Conservation (phyloP, 371 early-diverging fungal species). For the Umbelopsis sp. region DNA sequence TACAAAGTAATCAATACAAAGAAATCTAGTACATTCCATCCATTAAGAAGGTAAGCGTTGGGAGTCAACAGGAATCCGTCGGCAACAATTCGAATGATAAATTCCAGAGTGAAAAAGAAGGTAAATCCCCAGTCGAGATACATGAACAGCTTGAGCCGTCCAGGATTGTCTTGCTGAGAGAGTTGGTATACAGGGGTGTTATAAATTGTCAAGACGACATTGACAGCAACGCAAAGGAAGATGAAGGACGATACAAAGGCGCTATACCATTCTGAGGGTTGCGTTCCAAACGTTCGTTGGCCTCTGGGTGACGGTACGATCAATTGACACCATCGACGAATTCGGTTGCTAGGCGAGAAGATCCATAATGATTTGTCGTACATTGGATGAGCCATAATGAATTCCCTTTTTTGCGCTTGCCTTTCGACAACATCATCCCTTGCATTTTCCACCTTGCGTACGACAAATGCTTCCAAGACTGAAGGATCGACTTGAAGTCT, state of each 20-base stretch:
- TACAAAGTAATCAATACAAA: slow-evolving; percentile 64
- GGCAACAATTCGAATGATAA: slow-evolving; percentile 65
- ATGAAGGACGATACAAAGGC: slow-evolving; percentile 51
- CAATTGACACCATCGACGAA: slow-evolving; percentile 62
- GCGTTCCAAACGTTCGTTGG: slow-evolving; percentile 55
- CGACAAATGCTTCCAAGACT: slow-evolving; percentile 32
- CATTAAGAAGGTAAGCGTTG: slow-evolving; percentile 64
- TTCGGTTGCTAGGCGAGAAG: slow-evolving; percentile 51
- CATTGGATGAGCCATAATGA: slow-evolving; percentile 62
- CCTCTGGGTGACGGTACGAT: slow-evolving; percentile 60
- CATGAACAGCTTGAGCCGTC: slow-evolving; percentile 21
- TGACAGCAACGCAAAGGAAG: slow-evolving; percentile 49
- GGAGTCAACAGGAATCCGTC: slow-evolving; percentile 71
- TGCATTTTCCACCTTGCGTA: slow-evolving; percentile 34
- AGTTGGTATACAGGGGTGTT: slow-evolving; percentile 63
- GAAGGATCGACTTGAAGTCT: slow-evolving; percentile 33
- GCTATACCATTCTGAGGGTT: slow-evolving; percentile 42
- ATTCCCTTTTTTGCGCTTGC: slow-evolving; percentile 54
- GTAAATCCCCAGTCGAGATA: slow-evolving; percentile 58
- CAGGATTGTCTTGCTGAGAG: slow-evolving; percentile 39
- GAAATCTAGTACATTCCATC: slow-evolving; percentile 72
- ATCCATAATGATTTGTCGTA: slow-evolving; percentile 66
- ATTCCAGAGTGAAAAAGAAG: slow-evolving; percentile 62
- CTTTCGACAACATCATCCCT: slow-evolving; percentile 47
- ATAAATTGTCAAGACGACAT: slow-evolving; percentile 57